Conservation (phyloP, 1,284 basidiomycete species). For the Rhodotorula sp. region DNA sequence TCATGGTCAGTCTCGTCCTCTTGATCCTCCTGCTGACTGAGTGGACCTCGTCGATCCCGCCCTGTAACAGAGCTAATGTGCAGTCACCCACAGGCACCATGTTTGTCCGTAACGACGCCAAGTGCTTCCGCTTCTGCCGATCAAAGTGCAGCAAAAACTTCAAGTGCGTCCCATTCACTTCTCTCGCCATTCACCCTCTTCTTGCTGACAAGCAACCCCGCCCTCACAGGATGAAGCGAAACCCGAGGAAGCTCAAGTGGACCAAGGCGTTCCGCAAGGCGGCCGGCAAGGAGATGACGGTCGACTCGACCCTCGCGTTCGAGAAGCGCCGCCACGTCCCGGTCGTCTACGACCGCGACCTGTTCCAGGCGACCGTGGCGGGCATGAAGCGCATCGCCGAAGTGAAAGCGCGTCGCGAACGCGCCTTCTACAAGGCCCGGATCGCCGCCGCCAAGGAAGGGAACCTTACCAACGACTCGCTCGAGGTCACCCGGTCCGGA, state of each 20-base stretch:
- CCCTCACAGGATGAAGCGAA: slow-evolving; percentile 87
- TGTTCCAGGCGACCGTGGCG: slow-evolving; percentile 89
- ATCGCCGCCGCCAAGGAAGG: slow-evolving; percentile 43
- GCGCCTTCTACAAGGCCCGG: slow-evolving; percentile 83
- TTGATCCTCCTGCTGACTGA: neutral
- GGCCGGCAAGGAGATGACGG: slow-evolving; percentile 99
- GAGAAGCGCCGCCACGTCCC: slow-evolving; percentile 98
- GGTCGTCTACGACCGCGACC: slow-evolving; percentile 93
- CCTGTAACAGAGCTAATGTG: neutral
- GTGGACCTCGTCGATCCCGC: neutral
- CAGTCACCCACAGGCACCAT: slow-evolving; percentile 63
- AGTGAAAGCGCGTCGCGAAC: slow-evolving; percentile 86
- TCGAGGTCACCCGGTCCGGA: slow-evolving; percentile 41
- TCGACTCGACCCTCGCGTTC: slow-evolving; percentile 98
- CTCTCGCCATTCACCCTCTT: neutral
- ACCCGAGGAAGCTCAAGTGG: slow-evolving; percentile 98
- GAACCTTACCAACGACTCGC: slow-evolving; percentile 38
- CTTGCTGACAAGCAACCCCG: too few species aligned
- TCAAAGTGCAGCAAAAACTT: slow-evolving; percentile 98
- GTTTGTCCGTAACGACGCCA: slow-evolving; percentile 94
- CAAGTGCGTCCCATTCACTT: slow-evolving; percentile 63
- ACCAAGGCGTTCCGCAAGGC: slow-evolving; percentile 99
- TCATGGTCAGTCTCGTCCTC: slow-evolving; percentile 60
- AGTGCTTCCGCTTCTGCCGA: slow-evolving; percentile 93
- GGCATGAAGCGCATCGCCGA: slow-evolving; percentile 95